Evolutionary conservation across 139 green algal genomes (phyloP), one percentile per base, ranked within the genome.

Genomic region (Haematococcus sp.): DNA sequence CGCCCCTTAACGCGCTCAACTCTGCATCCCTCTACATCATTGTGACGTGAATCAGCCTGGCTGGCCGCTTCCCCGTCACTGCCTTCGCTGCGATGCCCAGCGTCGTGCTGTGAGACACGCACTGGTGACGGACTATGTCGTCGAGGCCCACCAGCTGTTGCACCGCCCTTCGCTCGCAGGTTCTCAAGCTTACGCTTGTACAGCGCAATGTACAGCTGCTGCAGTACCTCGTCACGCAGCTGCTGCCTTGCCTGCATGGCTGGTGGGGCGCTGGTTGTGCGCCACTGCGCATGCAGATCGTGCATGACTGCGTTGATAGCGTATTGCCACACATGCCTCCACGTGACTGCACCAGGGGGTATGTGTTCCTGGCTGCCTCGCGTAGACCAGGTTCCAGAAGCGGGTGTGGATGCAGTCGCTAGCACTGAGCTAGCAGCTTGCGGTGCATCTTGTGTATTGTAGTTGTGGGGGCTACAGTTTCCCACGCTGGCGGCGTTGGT

Each of bases 241-340:
- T 76, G 74, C 15, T 78, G 32, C 33, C 40, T 70, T 20, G 28
- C 68, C 2, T 74, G 71, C 4, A 81, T 55, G 13, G 59, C 70
- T 19, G 44, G 31, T 1, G 63, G 49, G 13, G 49, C 49, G 28
- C 55, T 51, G 44, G 58, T 32, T 40, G 54, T 25, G 11, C 67
- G 54, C 25, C 66, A 58, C 11, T 51, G 54, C 22, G 74, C 52
- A 15, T 73, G 59, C 19, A 86, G 33, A 28, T 88, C 79, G 34
- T 78, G 60, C 60, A 89, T 63, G 27, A 82, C 73, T 27, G 81
- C 58, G 0, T 58, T 56, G 52, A 79, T 68, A 20, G 84, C 84
- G 61, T 88, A 89, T 46, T 76, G 70, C 84, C 84, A 89, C n/a
- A 89, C 76, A 28, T 79, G 70, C 59, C 9, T 1, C 83, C 83